Evolutionary conservation across 1,284 basidiomycete genomes (phyloP).

Genomic region (Microbotryum violaceum): DNA sequence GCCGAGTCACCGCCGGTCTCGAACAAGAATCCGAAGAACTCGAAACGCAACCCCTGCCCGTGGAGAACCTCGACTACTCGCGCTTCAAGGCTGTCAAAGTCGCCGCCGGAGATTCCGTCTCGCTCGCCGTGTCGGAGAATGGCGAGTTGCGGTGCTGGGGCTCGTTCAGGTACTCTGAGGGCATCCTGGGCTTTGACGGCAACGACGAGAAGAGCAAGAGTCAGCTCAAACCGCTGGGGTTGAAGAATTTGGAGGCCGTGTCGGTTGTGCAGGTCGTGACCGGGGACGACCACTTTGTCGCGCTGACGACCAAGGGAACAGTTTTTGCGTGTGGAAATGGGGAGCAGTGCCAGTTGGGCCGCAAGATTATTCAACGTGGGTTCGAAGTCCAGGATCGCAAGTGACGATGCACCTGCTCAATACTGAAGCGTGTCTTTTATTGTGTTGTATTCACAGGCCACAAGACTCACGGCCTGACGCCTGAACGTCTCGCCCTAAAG

Average conservation of each 20-base stretch:
- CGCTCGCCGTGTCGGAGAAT: slow-evolving; percentile 41
- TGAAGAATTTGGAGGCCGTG: slow-evolving; percentile 43
- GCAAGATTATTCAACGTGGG: slow-evolving; percentile 55
- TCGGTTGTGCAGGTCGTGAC: slow-evolving; percentile 68
- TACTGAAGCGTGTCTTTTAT: neutral
- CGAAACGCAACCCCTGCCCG: slow-evolving; percentile 64
- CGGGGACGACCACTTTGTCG: slow-evolving; percentile 78
- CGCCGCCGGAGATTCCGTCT: slow-evolving; percentile 40
- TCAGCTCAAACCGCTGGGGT: slow-evolving; percentile 46
- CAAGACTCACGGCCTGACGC: slow-evolving; percentile 72
- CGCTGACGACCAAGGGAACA: slow-evolving; percentile 72
- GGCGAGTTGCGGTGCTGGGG: slow-evolving; percentile 82
- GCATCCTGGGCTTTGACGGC: slow-evolving; percentile 74
- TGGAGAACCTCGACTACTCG: slow-evolving; percentile 45
- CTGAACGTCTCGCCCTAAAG: slow-evolving; percentile 67
- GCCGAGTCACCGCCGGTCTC: slow-evolving; percentile 67
- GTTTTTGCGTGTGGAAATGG: slow-evolving; percentile 74
- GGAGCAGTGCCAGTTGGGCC: slow-evolving; percentile 47
- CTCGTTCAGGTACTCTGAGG: slow-evolving; percentile 74
- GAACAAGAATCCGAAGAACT: slow-evolving; percentile 64
- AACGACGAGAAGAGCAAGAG: slow-evolving; percentile 43
- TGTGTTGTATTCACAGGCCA: slow-evolving; percentile 44
- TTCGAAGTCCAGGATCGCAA: neutral
- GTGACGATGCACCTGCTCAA: neutral
- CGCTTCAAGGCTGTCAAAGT: slow-evolving; percentile 64